Percentiles rank a stretch among this genome's conserved stretches.
Evolutionary conservation across 306 rosid species (phyloP).

Genomic region (Quercus aquifolioides): DNA sequence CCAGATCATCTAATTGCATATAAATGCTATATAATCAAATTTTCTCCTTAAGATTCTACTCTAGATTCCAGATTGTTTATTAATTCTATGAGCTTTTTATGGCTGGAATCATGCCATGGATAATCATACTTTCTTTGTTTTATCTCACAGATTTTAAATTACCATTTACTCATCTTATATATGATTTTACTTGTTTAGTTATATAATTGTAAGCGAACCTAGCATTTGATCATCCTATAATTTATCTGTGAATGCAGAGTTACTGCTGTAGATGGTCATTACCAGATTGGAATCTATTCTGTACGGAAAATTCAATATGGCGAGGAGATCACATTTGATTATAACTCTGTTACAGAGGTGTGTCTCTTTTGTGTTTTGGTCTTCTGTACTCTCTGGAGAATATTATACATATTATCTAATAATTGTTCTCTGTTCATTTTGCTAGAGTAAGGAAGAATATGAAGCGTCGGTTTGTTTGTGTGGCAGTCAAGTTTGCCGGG

Average conservation of each 20-base stretch:
- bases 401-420: conserved; percentile 12
- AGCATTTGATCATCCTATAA: not conserved
- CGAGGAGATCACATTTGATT: conserved; percentile 97
- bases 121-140: not conserved
- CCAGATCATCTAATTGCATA: not conserved
- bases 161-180: not conserved
- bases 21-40: not conserved
- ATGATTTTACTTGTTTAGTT: not conserved
- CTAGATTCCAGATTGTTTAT: not conserved
- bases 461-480: conserved; percentile 98
- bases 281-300: conserved; percentile 94
- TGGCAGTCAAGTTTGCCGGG: conserved; percentile 99
- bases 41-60: not conserved
- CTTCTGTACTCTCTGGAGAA: not conserved
- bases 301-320: conserved; percentile 77
- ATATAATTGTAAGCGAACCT: not conserved
- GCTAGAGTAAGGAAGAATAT: conserved; percentile 96
- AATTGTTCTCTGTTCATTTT: conserved; percentile 17
- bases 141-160: not conserved
- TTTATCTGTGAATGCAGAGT: conserved; percentile 50
- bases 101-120: not conserved
- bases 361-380: conserved; percentile 28
- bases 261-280: conserved; percentile 94
- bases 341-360: conserved; percentile 99
- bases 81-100: not conserved